These are phyloP conservation scores for Jaapia argillacea DNA, from an alignment of 768 basidiomycete species.

Conservation along the genomic window DNA sequence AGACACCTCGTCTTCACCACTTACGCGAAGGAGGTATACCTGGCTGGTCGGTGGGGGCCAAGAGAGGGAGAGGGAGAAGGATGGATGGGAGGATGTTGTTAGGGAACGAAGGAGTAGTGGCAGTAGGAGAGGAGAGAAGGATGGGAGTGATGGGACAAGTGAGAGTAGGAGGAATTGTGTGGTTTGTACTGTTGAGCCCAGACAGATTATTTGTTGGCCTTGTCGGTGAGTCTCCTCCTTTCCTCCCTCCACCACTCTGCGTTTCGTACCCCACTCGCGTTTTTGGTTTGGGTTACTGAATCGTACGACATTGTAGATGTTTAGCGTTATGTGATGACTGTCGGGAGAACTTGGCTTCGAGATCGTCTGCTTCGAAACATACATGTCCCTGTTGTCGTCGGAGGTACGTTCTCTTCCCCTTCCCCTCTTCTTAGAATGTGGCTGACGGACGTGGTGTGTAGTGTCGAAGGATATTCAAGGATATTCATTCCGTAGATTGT, in stretches of 20 bases:
- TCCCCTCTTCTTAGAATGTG: constrained; percentile 2
- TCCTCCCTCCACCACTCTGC: too few relatives aligned
- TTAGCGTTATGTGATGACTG: constrained; percentile 60
- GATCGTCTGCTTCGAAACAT: constrained; percentile 46
- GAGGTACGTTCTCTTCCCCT: constrained; percentile 19
- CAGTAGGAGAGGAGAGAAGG: too few relatives aligned
- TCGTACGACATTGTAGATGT: too few relatives aligned
- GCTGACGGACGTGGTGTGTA: constrained; percentile 9
- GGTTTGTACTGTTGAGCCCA: constrained; percentile 55
- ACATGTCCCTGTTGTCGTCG: constrained; percentile 57
- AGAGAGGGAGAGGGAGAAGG: too few relatives aligned
- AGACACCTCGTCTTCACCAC: constrained; percentile 29
- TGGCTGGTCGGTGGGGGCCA: constrained; percentile 27
- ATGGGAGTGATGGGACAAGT: background rate
- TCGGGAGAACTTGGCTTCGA: constrained; percentile 47
- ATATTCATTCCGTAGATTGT: constrained; percentile 48
- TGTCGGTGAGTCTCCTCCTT: constrained; percentile 43
- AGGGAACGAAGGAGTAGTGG: too few relatives aligned
- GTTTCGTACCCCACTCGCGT: too few relatives aligned
- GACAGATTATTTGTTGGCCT: constrained; percentile 80
- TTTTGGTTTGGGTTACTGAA: background rate
- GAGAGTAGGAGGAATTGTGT: constrained; percentile 40
- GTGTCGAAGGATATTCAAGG: constrained; percentile 47
- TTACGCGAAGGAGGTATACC: constrained; percentile 38
- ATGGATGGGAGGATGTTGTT: too few relatives aligned